Conservation (phyloP, 2,329 filamentous ascomycete genomes). For the Myrmaecium sp. region DNA sequence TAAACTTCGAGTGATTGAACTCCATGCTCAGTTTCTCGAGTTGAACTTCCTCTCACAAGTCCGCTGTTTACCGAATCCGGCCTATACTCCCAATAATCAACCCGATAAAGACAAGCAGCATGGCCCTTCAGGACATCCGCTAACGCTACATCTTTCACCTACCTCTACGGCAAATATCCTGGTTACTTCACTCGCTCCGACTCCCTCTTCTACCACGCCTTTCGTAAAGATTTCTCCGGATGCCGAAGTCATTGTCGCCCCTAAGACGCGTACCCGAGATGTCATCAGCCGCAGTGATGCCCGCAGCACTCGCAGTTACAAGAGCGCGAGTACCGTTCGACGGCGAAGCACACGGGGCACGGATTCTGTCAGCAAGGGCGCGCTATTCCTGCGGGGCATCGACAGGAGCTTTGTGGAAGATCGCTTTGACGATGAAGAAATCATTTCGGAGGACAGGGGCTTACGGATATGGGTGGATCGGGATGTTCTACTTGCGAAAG, state of each 20-base stretch:
- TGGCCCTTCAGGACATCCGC: too few species aligned
- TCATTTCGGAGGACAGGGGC: slow-evolving; percentile 28
- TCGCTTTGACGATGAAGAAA: slow-evolving; percentile 58
- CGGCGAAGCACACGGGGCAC: slow-evolving; percentile 38
- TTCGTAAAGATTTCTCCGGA: slow-evolving; percentile 91
- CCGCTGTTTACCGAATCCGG: slow-evolving; percentile 77
- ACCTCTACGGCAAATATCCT: slow-evolving; percentile 89
- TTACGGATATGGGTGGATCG: slow-evolving; percentile 74
- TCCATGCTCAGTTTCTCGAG: slow-evolving; percentile 90
- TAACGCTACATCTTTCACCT: slow-evolving; percentile 85
- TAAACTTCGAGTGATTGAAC: slow-evolving; percentile 56
- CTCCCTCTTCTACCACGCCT: slow-evolving; percentile 46
- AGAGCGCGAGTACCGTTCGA: slow-evolving; percentile 49
- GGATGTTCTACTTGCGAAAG: slow-evolving; percentile 54
- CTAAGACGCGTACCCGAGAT: slow-evolving; percentile 73
- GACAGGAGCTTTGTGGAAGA: slow-evolving; percentile 52
- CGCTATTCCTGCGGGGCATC: slow-evolving; percentile 65
- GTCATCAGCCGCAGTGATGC: slow-evolving; percentile 63
- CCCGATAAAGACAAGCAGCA: too few species aligned
- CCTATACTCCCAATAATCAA: slow-evolving; percentile 36
- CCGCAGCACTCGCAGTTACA: slow-evolving; percentile 62
- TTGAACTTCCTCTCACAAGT: slow-evolving; percentile 88
- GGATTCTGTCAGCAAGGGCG: slow-evolving; percentile 46
- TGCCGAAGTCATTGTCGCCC: slow-evolving; percentile 92
- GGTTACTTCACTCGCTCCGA: slow-evolving; percentile 66